Conservation (phyloP, 2,329 filamentous ascomycete genomes). For the Neoascochyta sp. region DNA sequence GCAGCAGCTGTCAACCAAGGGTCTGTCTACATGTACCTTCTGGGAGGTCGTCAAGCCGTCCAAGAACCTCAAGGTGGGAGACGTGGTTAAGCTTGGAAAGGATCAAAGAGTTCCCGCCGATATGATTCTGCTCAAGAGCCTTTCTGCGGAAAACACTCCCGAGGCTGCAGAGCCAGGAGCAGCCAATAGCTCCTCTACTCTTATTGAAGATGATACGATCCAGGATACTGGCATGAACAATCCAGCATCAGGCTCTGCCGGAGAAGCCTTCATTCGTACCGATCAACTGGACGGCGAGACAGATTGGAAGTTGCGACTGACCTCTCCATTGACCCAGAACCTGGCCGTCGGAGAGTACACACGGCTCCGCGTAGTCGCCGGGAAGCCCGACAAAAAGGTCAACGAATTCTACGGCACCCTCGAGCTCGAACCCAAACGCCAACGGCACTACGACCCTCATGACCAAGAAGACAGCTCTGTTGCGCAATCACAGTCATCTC, state of each 20-base stretch:
- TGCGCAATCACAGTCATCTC: constrained; percentile 54
- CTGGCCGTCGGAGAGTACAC: constrained; percentile 68
- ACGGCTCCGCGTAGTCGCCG: constrained; percentile 67
- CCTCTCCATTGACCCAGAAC: constrained; percentile 80
- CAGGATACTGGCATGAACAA: constrained; percentile 15
- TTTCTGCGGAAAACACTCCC: constrained; percentile 40
- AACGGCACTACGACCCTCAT: constrained; percentile 48
- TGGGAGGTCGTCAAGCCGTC: constrained; percentile 75
- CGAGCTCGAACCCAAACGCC: constrained; percentile 60
- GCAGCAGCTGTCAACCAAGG: constrained; percentile 41
- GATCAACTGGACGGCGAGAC: constrained; percentile 98
- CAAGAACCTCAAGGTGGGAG: constrained; percentile 84
- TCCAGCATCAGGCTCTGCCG: constrained; percentile 45
- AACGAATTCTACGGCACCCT: constrained; percentile 94
- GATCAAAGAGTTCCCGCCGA: constrained; percentile 93
- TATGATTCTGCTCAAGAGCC: constrained; percentile 86
- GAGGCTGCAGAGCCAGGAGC: constrained; percentile 3
- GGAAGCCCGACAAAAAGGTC: constrained; percentile 87
- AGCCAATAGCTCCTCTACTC: constrained; percentile 8
- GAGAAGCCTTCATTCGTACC: constrained; percentile 94
- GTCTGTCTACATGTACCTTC: constrained; percentile 48
- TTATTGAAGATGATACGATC: constrained; percentile 18
- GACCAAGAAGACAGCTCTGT: constrained; percentile 20
- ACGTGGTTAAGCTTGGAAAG: constrained; percentile 88
- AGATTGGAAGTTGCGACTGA: constrained; percentile 93